phyloP scores from a whole-genome alignment of 1,284 basidiomycete genomes.

The Prillingera fragicola region DNA sequence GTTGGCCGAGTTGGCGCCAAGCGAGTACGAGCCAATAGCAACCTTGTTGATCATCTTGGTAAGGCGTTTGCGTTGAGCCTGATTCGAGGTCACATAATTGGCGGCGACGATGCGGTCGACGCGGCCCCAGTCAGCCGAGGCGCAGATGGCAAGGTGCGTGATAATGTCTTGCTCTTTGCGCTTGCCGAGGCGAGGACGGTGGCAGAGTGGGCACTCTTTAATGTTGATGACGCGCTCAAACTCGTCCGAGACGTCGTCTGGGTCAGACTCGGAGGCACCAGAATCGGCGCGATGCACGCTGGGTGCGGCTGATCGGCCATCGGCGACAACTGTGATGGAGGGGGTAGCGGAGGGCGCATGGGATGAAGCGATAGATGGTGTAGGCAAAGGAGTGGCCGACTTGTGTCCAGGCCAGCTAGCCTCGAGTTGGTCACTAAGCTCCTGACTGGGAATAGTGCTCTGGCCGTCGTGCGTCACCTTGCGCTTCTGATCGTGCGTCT shows the following conservation, averaged over 20 bases:
- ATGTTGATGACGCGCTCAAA: slow-evolving; percentile 90
- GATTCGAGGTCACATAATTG: slow-evolving; percentile 91
- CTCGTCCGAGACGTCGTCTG: slow-evolving; percentile 46
- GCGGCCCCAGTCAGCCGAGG: slow-evolving; percentile 82
- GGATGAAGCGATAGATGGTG: slow-evolving; percentile 28
- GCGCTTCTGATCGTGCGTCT: slow-evolving; percentile 65
- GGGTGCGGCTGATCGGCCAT: no score
- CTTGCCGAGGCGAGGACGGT: slow-evolving; percentile 72
- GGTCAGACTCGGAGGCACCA: slow-evolving; percentile 2
- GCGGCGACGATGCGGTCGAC: slow-evolving; percentile 83
- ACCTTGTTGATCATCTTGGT: slow-evolving; percentile 83
- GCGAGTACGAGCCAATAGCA: slow-evolving; percentile 74
- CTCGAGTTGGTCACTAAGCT: no score
- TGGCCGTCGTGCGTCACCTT: slow-evolving; percentile 24
- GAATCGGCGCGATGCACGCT: no score
- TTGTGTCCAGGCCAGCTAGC: no score
- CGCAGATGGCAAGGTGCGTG: slow-evolving; percentile 88
- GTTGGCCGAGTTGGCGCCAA: slow-evolving; percentile 81
- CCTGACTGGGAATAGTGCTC: no score
- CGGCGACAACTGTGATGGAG: no score
- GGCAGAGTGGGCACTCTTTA: slow-evolving; percentile 88
- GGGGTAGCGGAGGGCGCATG: no score
- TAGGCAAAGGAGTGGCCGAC: no score
- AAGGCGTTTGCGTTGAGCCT: slow-evolving; percentile 96
- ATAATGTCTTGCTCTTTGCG: slow-evolving; percentile 91